Base-by-base conservation (phyloP, 2,329 filamentous ascomycete genomes). In the Fusarium gaditjirri region DNA sequence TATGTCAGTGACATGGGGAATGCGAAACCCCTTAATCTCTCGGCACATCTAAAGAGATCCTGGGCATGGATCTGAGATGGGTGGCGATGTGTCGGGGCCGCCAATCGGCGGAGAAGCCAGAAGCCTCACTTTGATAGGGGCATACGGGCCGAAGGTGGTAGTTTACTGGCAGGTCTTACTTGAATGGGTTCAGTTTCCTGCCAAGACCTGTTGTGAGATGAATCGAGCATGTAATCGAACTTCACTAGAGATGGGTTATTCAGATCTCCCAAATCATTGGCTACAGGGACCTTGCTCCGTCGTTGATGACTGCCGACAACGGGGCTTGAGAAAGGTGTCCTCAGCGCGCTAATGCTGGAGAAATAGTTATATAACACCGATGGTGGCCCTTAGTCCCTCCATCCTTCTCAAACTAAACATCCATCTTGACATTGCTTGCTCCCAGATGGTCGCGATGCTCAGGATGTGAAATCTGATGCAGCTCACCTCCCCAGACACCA, bases 181-280 rank as follows among this genome's bases (percentile, higher is more conserved):
- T 9, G 8, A n/a, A 23, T 2, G 2, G 7, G 16, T 0, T 12
- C 12, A 6, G 19, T 6, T 9, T 21, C 7, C 2, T 2, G 29
- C 17, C 53, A 35, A 46, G 53, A 9, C 5, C 5, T 13, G 13
- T 10, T 8, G 17, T 27, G 7, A 5, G 17, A 17, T 33, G 9
- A 13, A 42, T 23, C 10, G 29, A 25, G 10, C 6, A 16, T 19
- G 19, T 3, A 2, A 16, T 35, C 5, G 10, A 10, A 1, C 8
- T 25, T 47, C 19, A 14, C 29, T 13, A 17, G 19, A 16, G 8
- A 25, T 25, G 5, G 46, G 11, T 7, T 13, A 3, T 14, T 12
- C 0, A 5, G 6, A 23, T 50, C 12, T 10, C n/a, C 12, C 8
- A 8, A 10, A 3, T 25, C 16, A 56, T 56, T 56, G 41, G 53